Evolutionary conservation across 2,329 filamentous ascomycete species (phyloP).

Genomic region (Trichoderma aggressivum): DNA sequence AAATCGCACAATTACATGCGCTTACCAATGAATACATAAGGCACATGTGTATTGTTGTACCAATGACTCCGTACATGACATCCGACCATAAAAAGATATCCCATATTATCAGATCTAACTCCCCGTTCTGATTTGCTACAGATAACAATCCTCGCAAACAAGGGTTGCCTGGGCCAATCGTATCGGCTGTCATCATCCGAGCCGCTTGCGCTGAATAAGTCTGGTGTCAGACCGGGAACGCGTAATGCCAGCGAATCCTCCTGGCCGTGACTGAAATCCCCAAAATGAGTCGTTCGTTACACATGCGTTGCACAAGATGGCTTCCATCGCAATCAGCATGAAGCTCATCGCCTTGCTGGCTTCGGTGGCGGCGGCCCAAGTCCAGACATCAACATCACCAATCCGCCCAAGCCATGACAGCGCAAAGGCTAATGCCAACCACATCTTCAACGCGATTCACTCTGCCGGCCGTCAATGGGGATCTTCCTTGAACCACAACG

Average conservation of each 20-base stretch:
- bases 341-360: not conserved
- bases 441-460: constrained; percentile 71
- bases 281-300: not conserved
- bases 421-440: constrained; percentile 52
- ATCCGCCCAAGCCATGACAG: constrained; percentile 37
- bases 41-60: not conserved
- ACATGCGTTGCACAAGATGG: not conserved
- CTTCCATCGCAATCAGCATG: not conserved
- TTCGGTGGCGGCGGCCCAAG: not conserved
- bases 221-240: not conserved
- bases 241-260: not conserved
- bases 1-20: not conserved
- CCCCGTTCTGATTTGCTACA: not conserved
- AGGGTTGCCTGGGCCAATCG: not conserved
- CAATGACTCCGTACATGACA: not conserved
- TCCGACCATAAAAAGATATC: not conserved
- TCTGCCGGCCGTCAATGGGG: constrained; percentile 73
- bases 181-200: not conserved
- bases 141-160: not conserved
- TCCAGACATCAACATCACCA: not conserved
- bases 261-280: not conserved
- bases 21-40: not conserved
- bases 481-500: constrained; percentile 70
- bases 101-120: not conserved
- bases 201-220: not conserved